These are phyloP conservation scores for Eucalyptus virginea DNA, from an alignment of 345 rosid species.

Conservation along the genomic window DNA sequence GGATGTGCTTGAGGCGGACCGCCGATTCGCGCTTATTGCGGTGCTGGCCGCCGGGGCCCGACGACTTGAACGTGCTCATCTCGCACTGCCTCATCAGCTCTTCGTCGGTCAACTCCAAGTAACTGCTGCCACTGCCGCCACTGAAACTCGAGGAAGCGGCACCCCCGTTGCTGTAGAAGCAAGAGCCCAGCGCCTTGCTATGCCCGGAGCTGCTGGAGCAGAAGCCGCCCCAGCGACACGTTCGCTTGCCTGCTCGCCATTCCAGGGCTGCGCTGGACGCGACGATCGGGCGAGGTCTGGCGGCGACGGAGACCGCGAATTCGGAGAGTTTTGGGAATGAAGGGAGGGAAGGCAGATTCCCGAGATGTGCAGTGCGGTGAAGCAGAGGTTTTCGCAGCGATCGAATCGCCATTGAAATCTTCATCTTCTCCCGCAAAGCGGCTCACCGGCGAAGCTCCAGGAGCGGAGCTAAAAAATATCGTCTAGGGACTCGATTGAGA, in stretches of 20 bases:
- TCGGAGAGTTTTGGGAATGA: neutral
- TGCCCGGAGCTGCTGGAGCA: neutral
- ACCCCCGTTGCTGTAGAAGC: neutral
- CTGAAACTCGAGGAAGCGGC: neutral
- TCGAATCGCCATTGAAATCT: neutral
- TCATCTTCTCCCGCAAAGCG: neutral
- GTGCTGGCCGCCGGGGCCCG: slow-evolving; percentile 97
- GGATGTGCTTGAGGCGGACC: slow-evolving; percentile 75
- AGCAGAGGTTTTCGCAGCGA: neutral
- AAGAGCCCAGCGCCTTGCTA: neutral
- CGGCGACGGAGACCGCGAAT: neutral
- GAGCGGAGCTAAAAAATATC: neutral
- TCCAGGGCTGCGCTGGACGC: neutral
- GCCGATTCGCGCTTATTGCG: slow-evolving; percentile 96
- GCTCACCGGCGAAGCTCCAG: neutral
- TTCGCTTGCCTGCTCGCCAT: neutral
- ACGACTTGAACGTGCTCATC: slow-evolving; percentile 55
- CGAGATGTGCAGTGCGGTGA: neutral
- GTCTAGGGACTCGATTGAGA: neutral
- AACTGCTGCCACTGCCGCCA: slow-evolving; percentile 4
- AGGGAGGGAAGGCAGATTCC: neutral
- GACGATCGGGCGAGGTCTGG: neutral
- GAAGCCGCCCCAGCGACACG: neutral
- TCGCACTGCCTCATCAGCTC: slow-evolving; percentile 77
- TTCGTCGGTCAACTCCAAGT: slow-evolving; percentile 47